These are phyloP conservation scores for Nymphaea colorata DNA, from an alignment of 164 flowering plant species.

Conservation along the genomic window DNA sequence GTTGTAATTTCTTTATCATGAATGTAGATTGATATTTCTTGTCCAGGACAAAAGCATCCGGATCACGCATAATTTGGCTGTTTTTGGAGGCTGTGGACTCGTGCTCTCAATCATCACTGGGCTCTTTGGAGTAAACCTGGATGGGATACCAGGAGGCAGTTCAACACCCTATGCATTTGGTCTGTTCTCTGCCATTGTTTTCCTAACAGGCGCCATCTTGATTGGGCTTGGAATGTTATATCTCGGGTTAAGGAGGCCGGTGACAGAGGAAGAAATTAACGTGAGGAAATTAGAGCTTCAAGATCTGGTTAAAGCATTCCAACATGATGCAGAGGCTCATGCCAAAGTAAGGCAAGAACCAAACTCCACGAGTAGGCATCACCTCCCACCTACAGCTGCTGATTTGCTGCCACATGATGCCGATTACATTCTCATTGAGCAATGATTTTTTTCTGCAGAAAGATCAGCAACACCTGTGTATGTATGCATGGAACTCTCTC, in stretches of 20 bases:
- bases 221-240: conserved; percentile 52
- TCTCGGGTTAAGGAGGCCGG: conserved; percentile 62
- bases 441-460: not conserved
- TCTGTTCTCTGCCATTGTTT: conserved; percentile 49
- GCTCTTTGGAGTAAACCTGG: conserved; percentile 89
- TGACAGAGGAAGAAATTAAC: conserved; percentile 53
- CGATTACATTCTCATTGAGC: conserved; percentile 13
- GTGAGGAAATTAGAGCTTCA: conserved; percentile 75
- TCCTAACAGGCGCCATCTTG: conserved; percentile 43
- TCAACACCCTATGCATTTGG: conserved; percentile 81
- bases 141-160: conserved; percentile 78
- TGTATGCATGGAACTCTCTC: not conserved
- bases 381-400: conserved; percentile 42
- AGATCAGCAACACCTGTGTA: not conserved
- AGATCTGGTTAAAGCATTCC: conserved; percentile 76
- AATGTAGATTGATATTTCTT: not conserved
- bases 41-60: conserved; percentile 82
- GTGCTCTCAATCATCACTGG: conserved; percentile 83
- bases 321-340: conserved; percentile 92
- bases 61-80: conserved; percentile 74
- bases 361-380: conserved; percentile 13
- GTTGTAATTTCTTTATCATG: too few species aligned
- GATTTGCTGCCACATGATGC: conserved; percentile 12
- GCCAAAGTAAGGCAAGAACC: conserved; percentile 55
- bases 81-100: conserved; percentile 90